Base-by-base conservation (phyloP, 2,329 filamentous ascomycete species). In the Magnaporthiopsis rhizophila region DNA sequence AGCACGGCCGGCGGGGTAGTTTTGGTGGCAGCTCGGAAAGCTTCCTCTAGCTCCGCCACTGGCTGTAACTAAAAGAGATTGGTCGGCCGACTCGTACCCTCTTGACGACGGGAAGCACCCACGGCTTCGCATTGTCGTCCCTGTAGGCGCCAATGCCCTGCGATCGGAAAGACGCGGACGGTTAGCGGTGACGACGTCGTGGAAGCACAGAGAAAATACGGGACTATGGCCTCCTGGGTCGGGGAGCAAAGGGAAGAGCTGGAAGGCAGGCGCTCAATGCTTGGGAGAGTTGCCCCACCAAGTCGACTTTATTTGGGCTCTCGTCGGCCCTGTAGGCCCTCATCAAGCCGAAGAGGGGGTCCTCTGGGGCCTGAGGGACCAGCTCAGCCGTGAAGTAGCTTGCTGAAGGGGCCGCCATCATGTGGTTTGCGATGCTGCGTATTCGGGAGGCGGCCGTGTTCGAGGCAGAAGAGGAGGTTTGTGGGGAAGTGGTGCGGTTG, bases 91-190 rank as follows among this genome's bases (percentile, higher is more conserved):
- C 21, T n/a, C 45, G 18, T 80, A 96, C 94, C 90, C 96, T 96
- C 80, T 92, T 96, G 67, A 98, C 94, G 2, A 98, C 94, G 26
- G 95, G 94, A 68, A 99, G 80, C 67, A 99, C 88, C 95, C 95
- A 99, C 3, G 95, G 95, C 81, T 98, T 98, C 67, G 92, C 94
- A 74, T 93, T 89, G 79, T 98, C 84, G 74, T 97, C 95, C 75
- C 95, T 86, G 79, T 99, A 99, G 65, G 95, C 95, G 71, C 95
- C 95, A 80, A 98, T 87, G 65, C 86, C 86, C 84, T 86, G 65
- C 56, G 56, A 53, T 53, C 57, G 57, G 15, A 58, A 58, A 58
- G 57, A 32, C 57, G 12, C 24, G 24, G 36, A 50, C 18, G 36
- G 28, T 60, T 24, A 57, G 4, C 58, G 38, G 38, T 58, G 57